Evolutionary conservation across 2,329 filamentous ascomycete genomes (phyloP).

Genomic region (Fusarium oligoseptatum): DNA sequence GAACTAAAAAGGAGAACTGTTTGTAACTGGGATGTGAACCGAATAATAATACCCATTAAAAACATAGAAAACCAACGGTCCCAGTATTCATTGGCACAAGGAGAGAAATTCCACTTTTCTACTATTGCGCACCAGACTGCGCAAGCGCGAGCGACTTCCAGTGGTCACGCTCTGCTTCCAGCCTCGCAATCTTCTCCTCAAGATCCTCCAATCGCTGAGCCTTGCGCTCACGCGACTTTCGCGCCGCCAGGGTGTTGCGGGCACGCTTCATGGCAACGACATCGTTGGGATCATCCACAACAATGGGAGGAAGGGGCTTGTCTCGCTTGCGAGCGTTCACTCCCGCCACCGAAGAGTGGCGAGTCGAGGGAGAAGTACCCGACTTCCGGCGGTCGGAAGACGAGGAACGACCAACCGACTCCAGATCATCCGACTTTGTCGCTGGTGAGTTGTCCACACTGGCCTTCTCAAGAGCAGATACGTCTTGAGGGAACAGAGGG

Average conservation of each 20-base stretch:
- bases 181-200: slow-evolving; percentile 78
- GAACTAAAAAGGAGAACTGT: background rate
- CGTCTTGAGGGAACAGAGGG: slow-evolving; percentile 76
- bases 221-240: slow-evolving; percentile 92
- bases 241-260: slow-evolving; percentile 91
- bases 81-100: slow-evolving; percentile 35
- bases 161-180: slow-evolving; percentile 75
- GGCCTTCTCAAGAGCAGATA: slow-evolving; percentile 43
- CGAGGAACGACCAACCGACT: slow-evolving; percentile 57
- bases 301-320: slow-evolving; percentile 84
- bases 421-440: slow-evolving; percentile 62
- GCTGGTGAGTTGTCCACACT: slow-evolving; percentile 58
- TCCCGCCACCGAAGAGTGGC: slow-evolving; percentile 78
- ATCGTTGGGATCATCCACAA: slow-evolving; percentile 80
- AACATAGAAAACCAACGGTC: slow-evolving; percentile 33
- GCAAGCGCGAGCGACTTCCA: slow-evolving; percentile 71
- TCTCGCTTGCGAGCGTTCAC: slow-evolving; percentile 81
- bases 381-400: slow-evolving; percentile 61
- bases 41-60: slow-evolving; percentile 38
- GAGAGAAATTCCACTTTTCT: slow-evolving; percentile 50
- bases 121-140: slow-evolving; percentile 53
- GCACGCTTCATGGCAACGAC: slow-evolving; percentile 90
- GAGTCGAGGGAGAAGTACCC: slow-evolving; percentile 60
- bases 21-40: slow-evolving; percentile 14
- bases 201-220: slow-evolving; percentile 80